A percentile compares a stretch with the other conserved stretches of the same genome.
These are phyloP conservation scores for Leonotis leonurus DNA, from an alignment of 257 asterid genomes.

Conservation along the genomic window DNA sequence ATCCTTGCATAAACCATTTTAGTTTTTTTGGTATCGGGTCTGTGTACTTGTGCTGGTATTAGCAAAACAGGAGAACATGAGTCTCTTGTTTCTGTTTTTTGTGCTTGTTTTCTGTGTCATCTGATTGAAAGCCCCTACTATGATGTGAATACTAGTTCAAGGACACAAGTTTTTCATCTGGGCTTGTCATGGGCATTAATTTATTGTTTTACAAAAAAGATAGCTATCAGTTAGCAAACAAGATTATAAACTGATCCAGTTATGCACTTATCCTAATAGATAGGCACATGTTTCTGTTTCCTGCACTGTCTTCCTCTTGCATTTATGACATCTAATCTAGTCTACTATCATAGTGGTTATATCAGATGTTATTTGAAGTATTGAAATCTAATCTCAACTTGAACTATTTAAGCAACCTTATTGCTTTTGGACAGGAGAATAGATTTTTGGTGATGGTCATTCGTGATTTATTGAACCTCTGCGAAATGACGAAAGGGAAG, in stretches of 20 bases:
- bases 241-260: not conserved
- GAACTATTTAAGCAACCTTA: conserved; percentile 4
- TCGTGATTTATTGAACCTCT: conserved; percentile 93
- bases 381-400: not conserved
- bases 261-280: not conserved
- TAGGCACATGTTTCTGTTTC: not conserved
- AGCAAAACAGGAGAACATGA: not conserved
- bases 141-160: not conserved
- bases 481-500: conserved; percentile 94
- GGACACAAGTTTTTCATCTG: not conserved
- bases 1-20: not conserved
- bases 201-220: not conserved
- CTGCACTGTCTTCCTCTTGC: not conserved
- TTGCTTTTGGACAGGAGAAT: conserved; percentile 64
- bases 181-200: not conserved
- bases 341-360: not conserved
- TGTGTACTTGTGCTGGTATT: no score
- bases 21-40: not conserved
- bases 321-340: not conserved
- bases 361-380: not conserved
- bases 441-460: conserved; percentile 97
- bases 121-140: not conserved
- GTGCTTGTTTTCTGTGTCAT: not conserved
- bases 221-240: not conserved
- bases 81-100: not conserved